Evolutionary conservation across 228 moss, liverwort and hornwort species (phyloP).

Genomic region (Sphagnum magellanicum): DNA sequence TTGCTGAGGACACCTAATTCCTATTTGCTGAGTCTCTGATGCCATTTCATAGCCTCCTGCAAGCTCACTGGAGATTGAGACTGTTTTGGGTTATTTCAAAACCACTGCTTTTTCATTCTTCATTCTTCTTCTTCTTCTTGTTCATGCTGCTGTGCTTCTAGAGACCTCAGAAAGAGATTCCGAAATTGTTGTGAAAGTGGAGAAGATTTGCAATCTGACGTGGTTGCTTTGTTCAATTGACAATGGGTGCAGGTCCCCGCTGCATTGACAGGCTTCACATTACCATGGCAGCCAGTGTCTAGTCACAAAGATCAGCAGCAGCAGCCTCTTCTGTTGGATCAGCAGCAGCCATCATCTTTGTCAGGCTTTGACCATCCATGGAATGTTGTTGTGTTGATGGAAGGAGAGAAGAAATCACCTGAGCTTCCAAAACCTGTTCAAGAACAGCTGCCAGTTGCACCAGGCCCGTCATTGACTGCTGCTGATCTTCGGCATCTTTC

Average conservation of each 20-base stretch:
- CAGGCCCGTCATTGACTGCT: neutral
- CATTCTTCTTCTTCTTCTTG: neutral
- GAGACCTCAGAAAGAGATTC: neutral
- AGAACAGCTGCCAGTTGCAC: constrained; percentile 2
- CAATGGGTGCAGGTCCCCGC: neutral
- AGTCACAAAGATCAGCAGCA: too few relatives aligned
- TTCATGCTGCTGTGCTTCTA: neutral
- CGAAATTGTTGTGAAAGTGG: neutral
- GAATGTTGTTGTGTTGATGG: too few relatives aligned
- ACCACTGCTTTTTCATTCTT: neutral
- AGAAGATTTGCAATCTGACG: neutral
- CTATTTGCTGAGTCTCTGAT: too few relatives aligned
- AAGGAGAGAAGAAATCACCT: neutral
- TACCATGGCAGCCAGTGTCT: constrained; percentile 15
- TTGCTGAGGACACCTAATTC: too few relatives aligned
- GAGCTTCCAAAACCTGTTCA: constrained; percentile 5
- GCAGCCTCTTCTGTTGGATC: neutral
- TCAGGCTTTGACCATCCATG: too few relatives aligned
- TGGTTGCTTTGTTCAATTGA: neutral
- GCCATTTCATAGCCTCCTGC: too few relatives aligned
- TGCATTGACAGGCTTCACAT: constrained; percentile 13
- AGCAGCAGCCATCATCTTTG: too few relatives aligned
- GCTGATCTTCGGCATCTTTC: constrained; percentile 21
- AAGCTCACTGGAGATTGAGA: neutral
- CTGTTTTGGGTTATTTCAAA: neutral